Base-by-base conservation (phyloP, 1,139 yeast species). In the Geotrichum europaeum region DNA sequence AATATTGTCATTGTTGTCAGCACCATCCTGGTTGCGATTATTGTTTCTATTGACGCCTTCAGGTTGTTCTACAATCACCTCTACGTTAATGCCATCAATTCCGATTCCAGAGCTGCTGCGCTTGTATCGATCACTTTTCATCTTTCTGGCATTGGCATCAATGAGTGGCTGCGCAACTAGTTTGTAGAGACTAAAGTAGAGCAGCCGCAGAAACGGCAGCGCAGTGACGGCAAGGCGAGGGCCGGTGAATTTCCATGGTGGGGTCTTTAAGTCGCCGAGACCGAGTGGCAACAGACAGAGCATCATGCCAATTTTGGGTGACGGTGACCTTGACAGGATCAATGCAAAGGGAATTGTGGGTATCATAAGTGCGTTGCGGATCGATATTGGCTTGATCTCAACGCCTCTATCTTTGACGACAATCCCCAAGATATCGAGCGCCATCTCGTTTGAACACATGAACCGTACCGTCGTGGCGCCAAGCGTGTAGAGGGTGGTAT, bases 391-490 rank as follows among this genome's bases (percentile, higher is more conserved):
- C 49, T 60, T 60, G 13, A 68, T 28, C 49, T 65, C 63, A 43
- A 67, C 60, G 10, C 66, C 65, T 9, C 62, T 47, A 10, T 61
- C 61, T 28, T 64, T 63, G 9, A 67, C 56, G 3, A 62, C 55
- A 50, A 70, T 62, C 9, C 72, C 73, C 53, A 70, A 65, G 32
- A 67, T 60, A 13, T 69, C 65, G 49, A 76, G 53, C 10, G 69
- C 70, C 65, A 70, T 65, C 28, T 70, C 71, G 4, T 70, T 65
- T 6, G 74, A 70, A 10, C 78, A 69, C 40, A 73, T 72, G 62
- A 78, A 70, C 12, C 79, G 55, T 20, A 70, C 65, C 0, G 73
- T 62, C n/a, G 71, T 67, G 9, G 72, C 67, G 0, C 81, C 81
- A 2, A 71, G 55, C 2, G 72, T 65, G 49, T 69, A 67, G 4